A percentile compares a stretch with the other conserved stretches of the same genome.
Evolutionary conservation across 2,329 filamentous ascomycete genomes (phyloP).

Genomic region (Nemania diffusa): DNA sequence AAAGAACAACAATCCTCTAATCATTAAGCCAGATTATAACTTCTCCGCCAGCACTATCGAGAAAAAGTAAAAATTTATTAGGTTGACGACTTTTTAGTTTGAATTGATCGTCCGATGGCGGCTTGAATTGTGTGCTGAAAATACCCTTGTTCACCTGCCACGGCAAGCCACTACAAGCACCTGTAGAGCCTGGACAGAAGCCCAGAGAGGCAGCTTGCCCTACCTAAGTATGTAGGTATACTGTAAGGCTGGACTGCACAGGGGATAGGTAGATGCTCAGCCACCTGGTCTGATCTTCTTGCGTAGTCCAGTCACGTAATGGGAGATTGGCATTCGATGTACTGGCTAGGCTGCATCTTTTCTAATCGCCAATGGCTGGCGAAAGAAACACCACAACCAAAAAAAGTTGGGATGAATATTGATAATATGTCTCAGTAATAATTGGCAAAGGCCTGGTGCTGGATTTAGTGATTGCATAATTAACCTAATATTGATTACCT

Average conservation of each 20-base stretch:
- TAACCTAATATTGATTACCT: constrained; percentile 13
- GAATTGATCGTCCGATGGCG: constrained; percentile 25
- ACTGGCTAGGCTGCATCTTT: background rate
- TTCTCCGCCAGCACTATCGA: background rate
- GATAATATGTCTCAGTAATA: constrained; percentile 15
- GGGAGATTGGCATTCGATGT: background rate
- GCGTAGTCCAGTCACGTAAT: constrained; percentile 34
- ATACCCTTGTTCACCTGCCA: constrained; percentile 10
- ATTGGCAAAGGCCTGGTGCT: background rate
- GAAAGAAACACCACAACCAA: constrained; percentile 23
- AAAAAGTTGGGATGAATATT: constrained; percentile 15
- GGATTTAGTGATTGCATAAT: constrained; percentile 17
- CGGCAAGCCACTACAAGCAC: background rate
- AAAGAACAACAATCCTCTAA: background rate
- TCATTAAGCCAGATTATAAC: background rate
- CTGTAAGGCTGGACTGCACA: constrained; percentile 43
- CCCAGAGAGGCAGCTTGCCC: background rate
- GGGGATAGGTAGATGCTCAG: constrained; percentile 37
- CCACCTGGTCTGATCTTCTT: constrained; percentile 44
- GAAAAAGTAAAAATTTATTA: background rate
- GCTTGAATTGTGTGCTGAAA: constrained; percentile 34
- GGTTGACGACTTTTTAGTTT: background rate
- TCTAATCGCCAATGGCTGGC: background rate
- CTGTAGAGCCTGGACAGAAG: background rate
- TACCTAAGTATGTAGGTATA: background rate